Evolutionary conservation across 345 rosid species (phyloP).

Genomic region (Barbarea vulgaris): DNA sequence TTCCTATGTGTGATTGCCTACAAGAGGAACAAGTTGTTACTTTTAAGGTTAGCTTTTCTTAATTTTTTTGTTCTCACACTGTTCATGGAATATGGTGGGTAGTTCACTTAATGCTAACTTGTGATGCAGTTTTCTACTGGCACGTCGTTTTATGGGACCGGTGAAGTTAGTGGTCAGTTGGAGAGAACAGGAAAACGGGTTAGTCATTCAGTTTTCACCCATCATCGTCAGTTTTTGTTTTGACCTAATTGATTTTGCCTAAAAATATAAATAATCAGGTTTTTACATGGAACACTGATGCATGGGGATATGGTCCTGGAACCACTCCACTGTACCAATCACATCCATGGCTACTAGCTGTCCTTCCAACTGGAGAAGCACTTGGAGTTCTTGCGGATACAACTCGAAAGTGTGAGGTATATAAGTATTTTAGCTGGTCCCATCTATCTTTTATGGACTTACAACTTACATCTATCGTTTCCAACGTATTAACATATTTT

Average conservation of each 20-base stretch:
- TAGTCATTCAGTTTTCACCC: too few species aligned
- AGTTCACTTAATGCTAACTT: conserved; percentile 12
- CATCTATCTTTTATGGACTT: not conserved
- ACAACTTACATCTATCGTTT: conserved; percentile 10
- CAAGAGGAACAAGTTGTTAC: conserved; percentile 66
- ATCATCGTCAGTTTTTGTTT: too few species aligned
- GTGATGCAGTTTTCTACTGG: conserved; percentile 70
- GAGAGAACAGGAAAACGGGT: conserved; percentile 93
- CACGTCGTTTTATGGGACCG: conserved; percentile 87
- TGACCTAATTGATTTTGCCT: too few species aligned
- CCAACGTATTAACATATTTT: not conserved
- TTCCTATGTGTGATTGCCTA: conserved; percentile 51
- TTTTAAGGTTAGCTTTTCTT: conserved; percentile 53
- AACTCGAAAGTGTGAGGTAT: conserved; percentile 80
- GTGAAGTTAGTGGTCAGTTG: conserved; percentile 92
- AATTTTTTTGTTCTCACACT: not conserved
- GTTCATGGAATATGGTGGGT: not conserved
- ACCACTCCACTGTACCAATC: conserved; percentile 93
- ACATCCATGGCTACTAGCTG: conserved; percentile 91
- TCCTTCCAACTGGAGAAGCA: conserved; percentile 87
- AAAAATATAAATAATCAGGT: too few species aligned
- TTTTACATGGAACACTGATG: conserved; percentile 68
- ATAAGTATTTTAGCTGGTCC: not conserved
- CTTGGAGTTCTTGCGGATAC: conserved; percentile 93
- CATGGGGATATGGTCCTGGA: conserved; percentile 86